A percentile compares a stretch with the other conserved stretches of the same genome.
Evolutionary conservation across 352 stramenopile species (phyloP).

Genomic region (Globisporangium uncinulatum): DNA sequence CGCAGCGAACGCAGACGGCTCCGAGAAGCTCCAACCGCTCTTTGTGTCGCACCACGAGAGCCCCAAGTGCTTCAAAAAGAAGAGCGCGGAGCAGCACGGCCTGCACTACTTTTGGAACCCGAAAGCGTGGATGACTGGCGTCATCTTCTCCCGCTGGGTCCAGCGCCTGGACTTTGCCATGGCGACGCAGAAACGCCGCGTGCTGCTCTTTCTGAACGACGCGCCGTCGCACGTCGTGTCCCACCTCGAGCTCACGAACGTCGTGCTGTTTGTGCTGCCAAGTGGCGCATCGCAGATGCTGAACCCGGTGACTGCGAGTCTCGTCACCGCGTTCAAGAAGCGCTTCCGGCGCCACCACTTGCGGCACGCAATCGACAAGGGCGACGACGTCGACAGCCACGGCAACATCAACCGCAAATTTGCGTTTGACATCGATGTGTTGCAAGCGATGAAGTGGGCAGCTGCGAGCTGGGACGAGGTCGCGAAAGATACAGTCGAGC

Average conservation of each 20-base stretch:
- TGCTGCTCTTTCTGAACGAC: slow-evolving; percentile 76
- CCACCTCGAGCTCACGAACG: slow-evolving; percentile 71
- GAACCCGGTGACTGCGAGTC: slow-evolving; percentile 58
- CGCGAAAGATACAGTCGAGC: slow-evolving; percentile 58
- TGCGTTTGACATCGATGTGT: slow-evolving; percentile 58
- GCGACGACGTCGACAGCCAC: slow-evolving; percentile 34
- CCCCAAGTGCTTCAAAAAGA: slow-evolving; percentile 73
- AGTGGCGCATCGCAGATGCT: slow-evolving; percentile 45
- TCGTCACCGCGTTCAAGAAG: slow-evolving; percentile 69
- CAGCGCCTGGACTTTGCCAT: slow-evolving; percentile 78
- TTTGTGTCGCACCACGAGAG: slow-evolving; percentile 79
- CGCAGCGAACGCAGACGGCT: slow-evolving; percentile 61
- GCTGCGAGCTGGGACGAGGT: slow-evolving; percentile 65
- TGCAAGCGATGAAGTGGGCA: slow-evolving; percentile 81
- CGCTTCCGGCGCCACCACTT: slow-evolving; percentile 69
- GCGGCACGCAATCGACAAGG: slow-evolving; percentile 54
- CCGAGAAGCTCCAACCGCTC: slow-evolving; percentile 70
- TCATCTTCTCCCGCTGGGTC: slow-evolving; percentile 81
- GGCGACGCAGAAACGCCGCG: slow-evolving; percentile 65
- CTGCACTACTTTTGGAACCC: slow-evolving; percentile 83
- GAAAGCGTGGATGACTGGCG: slow-evolving; percentile 79
- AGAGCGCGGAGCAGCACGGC: slow-evolving; percentile 68
- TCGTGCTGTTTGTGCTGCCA: slow-evolving; percentile 60
- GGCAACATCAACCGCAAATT: slow-evolving; percentile 41
- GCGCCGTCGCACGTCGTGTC: slow-evolving; percentile 70